phyloP scores from a whole-genome alignment of 208 protist species.

The Leishmania braziliensis region DNA sequence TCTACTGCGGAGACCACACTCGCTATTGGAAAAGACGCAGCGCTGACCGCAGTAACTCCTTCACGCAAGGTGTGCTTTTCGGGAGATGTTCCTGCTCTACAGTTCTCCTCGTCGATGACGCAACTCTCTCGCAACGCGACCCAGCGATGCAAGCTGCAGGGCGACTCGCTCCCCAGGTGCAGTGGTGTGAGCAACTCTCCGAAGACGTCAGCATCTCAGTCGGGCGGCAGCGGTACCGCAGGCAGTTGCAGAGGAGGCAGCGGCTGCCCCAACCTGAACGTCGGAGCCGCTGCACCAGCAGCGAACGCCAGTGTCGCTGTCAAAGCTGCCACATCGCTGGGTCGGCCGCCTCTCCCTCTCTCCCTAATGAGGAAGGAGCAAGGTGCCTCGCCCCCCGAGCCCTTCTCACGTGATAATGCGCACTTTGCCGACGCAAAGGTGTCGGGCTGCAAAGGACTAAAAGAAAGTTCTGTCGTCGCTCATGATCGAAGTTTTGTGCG shows the following conservation, averaged over 20 bases:
- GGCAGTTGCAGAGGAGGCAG: background rate
- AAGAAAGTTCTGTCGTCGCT: background rate
- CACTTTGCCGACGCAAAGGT: background rate
- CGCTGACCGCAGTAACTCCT: background rate
- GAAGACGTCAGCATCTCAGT: background rate
- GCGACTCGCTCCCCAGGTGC: background rate
- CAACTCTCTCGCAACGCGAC: background rate
- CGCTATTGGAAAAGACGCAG: background rate
- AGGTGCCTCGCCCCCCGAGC: background rate
- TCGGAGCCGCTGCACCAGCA: background rate
- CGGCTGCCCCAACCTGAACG: background rate
- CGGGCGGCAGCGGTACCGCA: background rate
- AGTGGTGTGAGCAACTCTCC: background rate
- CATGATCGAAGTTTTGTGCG: conserved; percentile 44
- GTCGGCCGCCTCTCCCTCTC: conserved; percentile 11
- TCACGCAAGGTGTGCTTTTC: background rate
- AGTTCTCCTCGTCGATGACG: background rate
- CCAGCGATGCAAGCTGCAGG: background rate
- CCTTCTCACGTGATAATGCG: background rate
- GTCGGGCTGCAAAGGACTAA: background rate
- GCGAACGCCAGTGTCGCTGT: background rate
- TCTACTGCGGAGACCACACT: background rate
- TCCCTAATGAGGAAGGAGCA: background rate
- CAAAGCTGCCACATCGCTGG: background rate
- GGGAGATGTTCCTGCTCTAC: background rate